Evolutionary conservation across 2,329 filamentous ascomycete species (phyloP), one percentile per base, ranked within the genome.

Genomic region (Aspergillus sergii): DNA sequence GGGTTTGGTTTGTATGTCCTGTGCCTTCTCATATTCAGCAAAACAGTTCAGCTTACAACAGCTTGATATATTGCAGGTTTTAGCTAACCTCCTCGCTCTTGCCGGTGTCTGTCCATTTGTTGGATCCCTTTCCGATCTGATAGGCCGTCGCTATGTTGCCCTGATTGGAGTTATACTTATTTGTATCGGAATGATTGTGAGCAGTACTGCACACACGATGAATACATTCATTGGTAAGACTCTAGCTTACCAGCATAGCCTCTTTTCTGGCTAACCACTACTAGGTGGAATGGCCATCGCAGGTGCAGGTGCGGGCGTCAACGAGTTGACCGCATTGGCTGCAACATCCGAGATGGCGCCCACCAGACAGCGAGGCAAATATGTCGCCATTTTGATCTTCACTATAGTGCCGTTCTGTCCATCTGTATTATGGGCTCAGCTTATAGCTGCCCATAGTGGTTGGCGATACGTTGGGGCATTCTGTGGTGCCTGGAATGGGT

Each of bases 271-370:
- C 57, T 63, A 46, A 66, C 23, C 9, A 28, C 10, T 14, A 36
- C 12, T 56, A 86, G 84, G 73, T 56, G 83, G 83, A 48, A 85
- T 85, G 83, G 82, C 83, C 2, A 81, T 91, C 66, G 83, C 88
- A 11, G 89, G 89, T 1, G 79, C 86, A 7, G 89, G 89, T 39
- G 88, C 88, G 12, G 89, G 89, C 16, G 84, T 91, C 64, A 88
- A 88, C 67, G 89, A 91, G 73, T 79, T 91, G 39, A 91, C 88
- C 7, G 88, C 89, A 5, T 79, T 92, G 10, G 88, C 89, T 32
- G 89, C 84, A 39, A 89, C 88, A 1, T 87, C 88, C 2, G 89
- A 92, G 72, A 82, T 91, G 64, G 89, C 88, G 0, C 89, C 89
- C 1, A 86, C 86, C 23, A 80, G 84, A 21, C 86, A 90, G 73